Percentiles rank a stretch among this genome's conserved stretches.
Evolutionary conservation across 106 monocot genomes (phyloP).

Genomic region (Triglochin maritima): DNA sequence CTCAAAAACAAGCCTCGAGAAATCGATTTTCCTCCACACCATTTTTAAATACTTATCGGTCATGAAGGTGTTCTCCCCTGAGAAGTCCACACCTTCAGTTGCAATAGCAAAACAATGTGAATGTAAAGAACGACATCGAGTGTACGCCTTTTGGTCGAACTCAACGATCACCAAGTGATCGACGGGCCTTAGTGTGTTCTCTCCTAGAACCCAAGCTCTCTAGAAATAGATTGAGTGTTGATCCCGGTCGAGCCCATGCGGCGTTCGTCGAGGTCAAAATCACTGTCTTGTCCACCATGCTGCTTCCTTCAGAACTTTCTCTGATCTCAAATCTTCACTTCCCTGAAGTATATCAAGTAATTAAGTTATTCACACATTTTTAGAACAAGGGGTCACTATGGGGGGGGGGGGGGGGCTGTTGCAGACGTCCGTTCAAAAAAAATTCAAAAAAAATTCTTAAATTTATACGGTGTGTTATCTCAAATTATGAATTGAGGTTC

Average conservation of each 20-base stretch:
- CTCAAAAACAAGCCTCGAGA: conserved; percentile 11
- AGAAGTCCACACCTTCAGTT: conserved; percentile 27
- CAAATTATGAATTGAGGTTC: too few relatives aligned
- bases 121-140: conserved; percentile 8
- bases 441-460: too few relatives aligned
- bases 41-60: conserved; percentile 22
- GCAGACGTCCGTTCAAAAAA: too few relatives aligned
- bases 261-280: conserved; percentile 26
- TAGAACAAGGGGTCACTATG: neutral
- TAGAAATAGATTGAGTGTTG: conserved; percentile 23
- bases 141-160: conserved; percentile 12
- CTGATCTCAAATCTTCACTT: neutral
- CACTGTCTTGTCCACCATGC: conserved; percentile 26
- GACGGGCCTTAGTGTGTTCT: conserved; percentile 9
- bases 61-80: conserved; percentile 22
- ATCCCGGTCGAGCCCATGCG: conserved; percentile 20
- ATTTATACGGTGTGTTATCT: too few relatives aligned
- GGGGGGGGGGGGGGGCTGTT: too few relatives aligned
- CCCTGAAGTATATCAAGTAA: neutral
- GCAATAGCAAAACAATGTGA: conserved; percentile 22
- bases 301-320: conserved; percentile 4
- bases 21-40: conserved; percentile 29
- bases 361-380: too few relatives aligned
- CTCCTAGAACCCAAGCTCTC: conserved; percentile 21
- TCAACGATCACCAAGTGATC: conserved; percentile 28